Evolutionary conservation across 129 eudicot species (phyloP).

Genomic region (Kitagawia praeruptora): DNA sequence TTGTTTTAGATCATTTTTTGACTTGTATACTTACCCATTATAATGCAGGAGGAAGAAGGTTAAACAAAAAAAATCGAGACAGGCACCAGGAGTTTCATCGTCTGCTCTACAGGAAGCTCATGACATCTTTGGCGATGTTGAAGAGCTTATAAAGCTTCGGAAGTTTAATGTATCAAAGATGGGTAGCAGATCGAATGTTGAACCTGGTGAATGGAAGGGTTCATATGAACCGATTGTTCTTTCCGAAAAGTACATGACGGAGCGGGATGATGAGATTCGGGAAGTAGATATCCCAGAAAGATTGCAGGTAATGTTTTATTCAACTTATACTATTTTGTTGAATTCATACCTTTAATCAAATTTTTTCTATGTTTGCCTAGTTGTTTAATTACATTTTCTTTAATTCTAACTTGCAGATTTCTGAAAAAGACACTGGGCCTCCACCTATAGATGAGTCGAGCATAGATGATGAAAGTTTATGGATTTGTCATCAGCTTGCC

Average conservation of each 20-base stretch:
- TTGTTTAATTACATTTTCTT: not conserved
- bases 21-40: not conserved
- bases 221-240: constrained; percentile 70
- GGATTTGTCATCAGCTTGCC: constrained; percentile 71
- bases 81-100: constrained; percentile 37
- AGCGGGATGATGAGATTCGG: constrained; percentile 54
- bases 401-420: constrained; percentile 32
- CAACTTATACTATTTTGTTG: not conserved
- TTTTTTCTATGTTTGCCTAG: not conserved
- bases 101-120: constrained; percentile 30
- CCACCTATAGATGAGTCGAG: constrained; percentile 46
- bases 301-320: constrained; percentile 50
- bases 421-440: constrained; percentile 65
- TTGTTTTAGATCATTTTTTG: not conserved
- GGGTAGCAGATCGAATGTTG: constrained; percentile 24
- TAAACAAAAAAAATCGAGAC: constrained; percentile 41
- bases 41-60: constrained; percentile 44
- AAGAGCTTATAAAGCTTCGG: constrained; percentile 41
- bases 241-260: constrained; percentile 74
- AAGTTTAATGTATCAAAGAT: constrained; percentile 31
- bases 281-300: constrained; percentile 80
- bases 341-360: not conserved
- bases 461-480: constrained; percentile 59
- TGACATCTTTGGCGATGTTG: constrained; percentile 50
- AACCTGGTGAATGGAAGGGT: constrained; percentile 34